Percentiles rank a stretch among this genome's conserved stretches.
Evolutionary conservation across 2,329 filamentous ascomycete genomes (phyloP).

Genomic region (Neopestalotiopsis rosae): DNA sequence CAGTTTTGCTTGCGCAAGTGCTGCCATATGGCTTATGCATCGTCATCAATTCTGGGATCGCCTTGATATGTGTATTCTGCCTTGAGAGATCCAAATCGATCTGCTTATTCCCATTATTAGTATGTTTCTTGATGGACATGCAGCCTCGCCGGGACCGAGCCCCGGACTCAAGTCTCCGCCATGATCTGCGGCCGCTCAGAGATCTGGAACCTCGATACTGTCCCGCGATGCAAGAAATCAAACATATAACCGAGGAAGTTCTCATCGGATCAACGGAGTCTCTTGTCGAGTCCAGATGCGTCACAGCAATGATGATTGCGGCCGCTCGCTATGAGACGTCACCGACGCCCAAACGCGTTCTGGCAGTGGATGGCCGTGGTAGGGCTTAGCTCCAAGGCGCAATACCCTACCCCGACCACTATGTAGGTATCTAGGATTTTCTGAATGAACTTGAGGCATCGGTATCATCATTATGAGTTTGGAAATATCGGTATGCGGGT

Average conservation of each 20-base stretch:
- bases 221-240: not conserved
- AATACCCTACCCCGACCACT: no score
- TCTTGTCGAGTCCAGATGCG: no score
- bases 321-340: no score
- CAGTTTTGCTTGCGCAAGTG: not conserved
- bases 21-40: not conserved
- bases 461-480: no score
- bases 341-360: no score
- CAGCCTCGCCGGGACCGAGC: not conserved
- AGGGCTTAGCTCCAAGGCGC: no score
- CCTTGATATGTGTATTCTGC: not conserved
- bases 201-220: not conserved
- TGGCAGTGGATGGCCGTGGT: no score
- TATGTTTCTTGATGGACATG: not conserved
- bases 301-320: no score
- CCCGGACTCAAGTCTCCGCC: not conserved
- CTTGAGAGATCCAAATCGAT: not conserved
- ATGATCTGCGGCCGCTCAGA: not conserved
- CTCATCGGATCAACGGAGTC: not conserved
- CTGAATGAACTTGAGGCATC: no score
- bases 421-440: no score
- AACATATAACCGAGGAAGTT: not conserved
- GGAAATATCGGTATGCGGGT: no score
- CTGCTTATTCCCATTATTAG: not conserved
- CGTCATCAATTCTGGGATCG: not conserved